A percentile compares a stretch with the other conserved stretches of the same genome.
Conservation (phyloP, 2,329 filamentous ascomycete genomes). For the Aspergillus chevalieri region DNA sequence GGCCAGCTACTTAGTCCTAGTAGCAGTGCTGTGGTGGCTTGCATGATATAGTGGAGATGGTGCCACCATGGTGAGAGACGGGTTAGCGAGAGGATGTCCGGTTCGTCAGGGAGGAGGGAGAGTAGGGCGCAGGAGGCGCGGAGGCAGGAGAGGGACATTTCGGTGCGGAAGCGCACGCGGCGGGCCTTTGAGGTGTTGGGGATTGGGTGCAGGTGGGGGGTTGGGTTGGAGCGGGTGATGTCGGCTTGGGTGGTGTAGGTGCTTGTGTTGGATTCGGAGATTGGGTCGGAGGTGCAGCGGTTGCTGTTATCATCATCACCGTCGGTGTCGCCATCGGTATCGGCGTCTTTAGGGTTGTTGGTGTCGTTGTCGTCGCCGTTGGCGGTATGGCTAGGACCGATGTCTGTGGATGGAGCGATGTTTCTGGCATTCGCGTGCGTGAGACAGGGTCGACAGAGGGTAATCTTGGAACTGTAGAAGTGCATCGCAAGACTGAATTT, state of each 20-base stretch:
- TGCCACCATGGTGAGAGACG: constrained; percentile 37
- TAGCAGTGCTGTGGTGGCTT: constrained; percentile 36
- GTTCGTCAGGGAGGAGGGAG: constrained; percentile 31
- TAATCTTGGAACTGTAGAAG: constrained; percentile 37
- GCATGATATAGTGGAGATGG: constrained; percentile 40
- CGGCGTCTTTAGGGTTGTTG: background rate
- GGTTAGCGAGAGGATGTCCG: constrained; percentile 29
- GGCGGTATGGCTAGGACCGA: background rate
- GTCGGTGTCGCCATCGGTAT: constrained; percentile 10
- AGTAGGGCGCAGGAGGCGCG: constrained; percentile 33
- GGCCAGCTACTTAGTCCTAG: constrained; percentile 27
- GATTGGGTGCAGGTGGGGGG: background rate
- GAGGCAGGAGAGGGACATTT: constrained; percentile 32
- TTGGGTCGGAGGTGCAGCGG: background rate
- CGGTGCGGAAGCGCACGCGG: constrained; percentile 9
- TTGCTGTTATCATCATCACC: background rate
- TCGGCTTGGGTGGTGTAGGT: background rate
- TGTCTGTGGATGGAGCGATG: background rate
- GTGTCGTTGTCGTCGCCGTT: background rate
- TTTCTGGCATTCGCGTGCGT: constrained; percentile 15
- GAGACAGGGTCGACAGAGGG: constrained; percentile 38
- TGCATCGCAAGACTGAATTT: constrained; percentile 34
- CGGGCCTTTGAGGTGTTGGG: background rate
- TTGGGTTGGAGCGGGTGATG: background rate
- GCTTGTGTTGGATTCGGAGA: background rate